These are phyloP conservation scores for Septoria linicola DNA, from an alignment of 2,329 filamentous ascomycete species.

Conservation along the genomic window DNA sequence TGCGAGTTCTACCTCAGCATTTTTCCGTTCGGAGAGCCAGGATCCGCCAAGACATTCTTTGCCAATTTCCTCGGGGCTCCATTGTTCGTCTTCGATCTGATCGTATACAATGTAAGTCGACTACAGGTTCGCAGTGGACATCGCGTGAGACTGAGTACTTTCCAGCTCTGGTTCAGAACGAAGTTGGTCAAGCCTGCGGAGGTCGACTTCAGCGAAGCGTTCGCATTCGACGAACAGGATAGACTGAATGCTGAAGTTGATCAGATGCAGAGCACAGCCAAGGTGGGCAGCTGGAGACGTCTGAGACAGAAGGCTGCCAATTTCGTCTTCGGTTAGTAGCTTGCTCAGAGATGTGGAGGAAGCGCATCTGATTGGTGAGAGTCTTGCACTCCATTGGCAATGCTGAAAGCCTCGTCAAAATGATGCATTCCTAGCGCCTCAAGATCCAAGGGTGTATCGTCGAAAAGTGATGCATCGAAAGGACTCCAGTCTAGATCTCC, in stretches of 20 bases:
- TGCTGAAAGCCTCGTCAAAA: conserved; percentile 23
- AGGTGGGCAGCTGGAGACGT: conserved; percentile 8
- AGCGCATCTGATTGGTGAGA: not conserved
- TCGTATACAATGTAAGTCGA: conserved; percentile 23
- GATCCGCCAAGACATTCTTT: conserved; percentile 37
- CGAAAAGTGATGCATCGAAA: conserved; percentile 17
- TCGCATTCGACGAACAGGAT: conserved; percentile 22
- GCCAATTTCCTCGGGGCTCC: conserved; percentile 38
- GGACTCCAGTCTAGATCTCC: conserved; percentile 20
- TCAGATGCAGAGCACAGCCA: conserved; percentile 4
- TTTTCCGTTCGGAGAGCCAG: conserved; percentile 36
- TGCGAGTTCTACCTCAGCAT: conserved; percentile 39
- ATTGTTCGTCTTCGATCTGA: conserved; percentile 36
- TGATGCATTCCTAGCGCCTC: conserved; percentile 17
- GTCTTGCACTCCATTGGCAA: conserved; percentile 13
- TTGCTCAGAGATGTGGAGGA: not conserved
- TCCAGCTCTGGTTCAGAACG: conserved; percentile 21
- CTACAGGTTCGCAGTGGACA: too few species aligned
- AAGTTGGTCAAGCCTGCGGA: conserved; percentile 21
- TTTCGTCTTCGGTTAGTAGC: conserved; percentile 7
- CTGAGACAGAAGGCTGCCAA: conserved; percentile 10
- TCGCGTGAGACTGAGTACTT: too few species aligned
- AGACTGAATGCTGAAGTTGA: conserved; percentile 13
- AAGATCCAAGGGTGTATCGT: conserved; percentile 20
- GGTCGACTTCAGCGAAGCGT: conserved; percentile 22